Conservation (phyloP, 2,329 filamentous ascomycete genomes). For the Pseudocercospora eumusae region DNA sequence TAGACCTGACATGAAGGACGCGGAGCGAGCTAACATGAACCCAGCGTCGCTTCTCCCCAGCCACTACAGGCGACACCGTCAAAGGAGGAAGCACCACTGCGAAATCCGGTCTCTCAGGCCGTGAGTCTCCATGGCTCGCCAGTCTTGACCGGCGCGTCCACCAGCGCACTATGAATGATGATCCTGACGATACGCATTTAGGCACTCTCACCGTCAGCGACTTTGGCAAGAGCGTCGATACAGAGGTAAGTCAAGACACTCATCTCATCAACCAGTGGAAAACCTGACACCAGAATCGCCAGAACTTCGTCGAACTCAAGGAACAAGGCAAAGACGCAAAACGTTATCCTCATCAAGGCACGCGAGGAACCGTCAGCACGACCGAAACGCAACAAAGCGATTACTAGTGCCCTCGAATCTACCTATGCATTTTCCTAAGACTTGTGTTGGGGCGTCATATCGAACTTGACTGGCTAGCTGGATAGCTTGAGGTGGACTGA, state of each 20-base stretch:
- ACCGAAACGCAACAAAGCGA: constrained; percentile 1
- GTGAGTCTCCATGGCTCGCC: constrained; percentile 6
- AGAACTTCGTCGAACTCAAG: constrained; percentile 10
- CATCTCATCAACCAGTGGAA: background rate
- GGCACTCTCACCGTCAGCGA: constrained; percentile 12
- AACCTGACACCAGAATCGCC: background rate
- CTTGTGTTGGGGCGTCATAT: background rate
- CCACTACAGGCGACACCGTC: background rate
- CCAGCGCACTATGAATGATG: constrained; percentile 3
- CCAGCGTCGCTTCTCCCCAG: constrained; percentile 13
- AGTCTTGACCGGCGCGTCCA: constrained; percentile 9
- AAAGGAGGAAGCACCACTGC: background rate
- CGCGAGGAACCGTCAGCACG: background rate
- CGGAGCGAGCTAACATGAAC: too few relatives aligned
- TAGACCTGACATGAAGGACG: too few relatives aligned
- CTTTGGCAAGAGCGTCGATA: constrained; percentile 11
- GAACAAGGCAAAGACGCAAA: background rate
- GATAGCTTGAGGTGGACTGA: background rate
- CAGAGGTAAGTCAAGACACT: background rate
- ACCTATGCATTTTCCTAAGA: background rate
- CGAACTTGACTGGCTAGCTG: background rate
- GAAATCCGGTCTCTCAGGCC: constrained; percentile 7
- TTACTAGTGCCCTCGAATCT: background rate
- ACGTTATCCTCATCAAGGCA: background rate
- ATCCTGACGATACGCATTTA: background rate